Conservation (phyloP, 1,284 basidiomycete species). For the Puccinia novopanici region DNA sequence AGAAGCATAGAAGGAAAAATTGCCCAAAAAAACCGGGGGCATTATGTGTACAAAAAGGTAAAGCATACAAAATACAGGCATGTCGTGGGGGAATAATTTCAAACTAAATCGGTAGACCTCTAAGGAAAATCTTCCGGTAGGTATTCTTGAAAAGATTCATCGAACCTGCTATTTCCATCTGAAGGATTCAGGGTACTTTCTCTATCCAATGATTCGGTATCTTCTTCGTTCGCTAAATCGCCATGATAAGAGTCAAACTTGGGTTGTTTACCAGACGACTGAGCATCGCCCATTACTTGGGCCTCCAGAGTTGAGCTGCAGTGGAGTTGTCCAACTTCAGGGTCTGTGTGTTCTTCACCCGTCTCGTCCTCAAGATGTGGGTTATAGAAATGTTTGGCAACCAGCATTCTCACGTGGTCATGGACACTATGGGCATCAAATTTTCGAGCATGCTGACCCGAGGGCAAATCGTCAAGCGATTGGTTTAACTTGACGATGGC, state of each 20-base stretch:
- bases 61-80: no score
- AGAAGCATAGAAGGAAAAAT: no score
- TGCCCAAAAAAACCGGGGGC: no score
- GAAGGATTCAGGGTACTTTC: neutral
- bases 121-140: no score
- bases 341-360: no score
- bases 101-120: no score
- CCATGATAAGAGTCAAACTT: neutral
- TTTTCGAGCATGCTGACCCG: conserved; percentile 1
- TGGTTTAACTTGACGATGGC: neutral
- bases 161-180: no score
- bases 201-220: neutral
- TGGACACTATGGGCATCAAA: neutral
- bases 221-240: neutral
- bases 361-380: neutral
- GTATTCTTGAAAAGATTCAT: no score
- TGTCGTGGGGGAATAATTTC: no score
- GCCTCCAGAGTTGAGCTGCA: neutral
- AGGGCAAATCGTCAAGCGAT: conserved; percentile 1
- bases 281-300: neutral
- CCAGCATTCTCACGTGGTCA: neutral
- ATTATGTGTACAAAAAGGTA: no score
- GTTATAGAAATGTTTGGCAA: neutral
- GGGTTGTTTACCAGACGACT: neutral
- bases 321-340: neutral